Evolutionary conservation across 2,329 filamentous ascomycete species (phyloP).

Genomic region (Emmonsia crescens): DNA sequence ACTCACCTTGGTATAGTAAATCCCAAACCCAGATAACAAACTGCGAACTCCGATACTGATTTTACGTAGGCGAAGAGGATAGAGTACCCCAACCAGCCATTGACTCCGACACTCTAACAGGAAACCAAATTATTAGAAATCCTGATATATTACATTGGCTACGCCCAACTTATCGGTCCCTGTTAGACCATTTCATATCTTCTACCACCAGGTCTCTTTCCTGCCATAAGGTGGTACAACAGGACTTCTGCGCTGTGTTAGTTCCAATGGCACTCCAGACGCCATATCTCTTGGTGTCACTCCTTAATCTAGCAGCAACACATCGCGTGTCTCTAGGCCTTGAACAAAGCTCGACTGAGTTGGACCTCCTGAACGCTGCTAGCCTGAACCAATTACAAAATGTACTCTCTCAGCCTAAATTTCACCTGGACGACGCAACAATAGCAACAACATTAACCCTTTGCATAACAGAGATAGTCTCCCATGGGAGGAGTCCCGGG

Average conservation of each 20-base stretch:
- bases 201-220: conserved; percentile 25
- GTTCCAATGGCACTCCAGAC: conserved; percentile 16
- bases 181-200: conserved; percentile 24
- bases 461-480: conserved; percentile 12
- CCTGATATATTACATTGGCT: conserved; percentile 6
- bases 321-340: conserved; percentile 22
- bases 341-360: conserved; percentile 26
- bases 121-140: neutral
- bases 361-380: conserved; percentile 7
- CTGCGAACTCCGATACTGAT: neutral
- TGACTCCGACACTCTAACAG: neutral
- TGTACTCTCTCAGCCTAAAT: conserved; percentile 7
- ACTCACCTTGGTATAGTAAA: neutral
- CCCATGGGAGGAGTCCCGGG: conserved; percentile 10
- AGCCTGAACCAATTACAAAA: conserved; percentile 10
- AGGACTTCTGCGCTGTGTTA: conserved; percentile 13
- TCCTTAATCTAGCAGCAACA: conserved; percentile 15
- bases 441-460: conserved; percentile 13
- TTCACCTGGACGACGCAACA: conserved; percentile 8
- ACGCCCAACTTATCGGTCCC: conserved; percentile 5
- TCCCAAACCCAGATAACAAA: neutral
- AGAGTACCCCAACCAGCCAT: neutral
- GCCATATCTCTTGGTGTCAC: conserved; percentile 13
- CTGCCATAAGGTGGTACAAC: conserved; percentile 15
- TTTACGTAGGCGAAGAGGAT: neutral